Base-by-base conservation (phyloP, 176 grass and related monocot species). In the Oryza coarctata region DNA sequence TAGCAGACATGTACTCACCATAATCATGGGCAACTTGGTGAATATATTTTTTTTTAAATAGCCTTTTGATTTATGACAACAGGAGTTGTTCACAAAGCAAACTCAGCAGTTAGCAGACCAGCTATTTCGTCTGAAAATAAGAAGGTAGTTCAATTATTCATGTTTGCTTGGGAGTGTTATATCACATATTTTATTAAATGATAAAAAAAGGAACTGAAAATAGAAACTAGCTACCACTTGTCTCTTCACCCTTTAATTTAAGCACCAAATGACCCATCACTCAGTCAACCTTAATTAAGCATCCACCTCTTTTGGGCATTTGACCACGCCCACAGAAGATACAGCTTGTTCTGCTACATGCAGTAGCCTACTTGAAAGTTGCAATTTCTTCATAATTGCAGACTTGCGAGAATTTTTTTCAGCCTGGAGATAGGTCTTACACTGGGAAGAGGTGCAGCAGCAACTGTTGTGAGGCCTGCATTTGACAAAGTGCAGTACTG, bases 401-500 rank as follows among this genome's bases (percentile, higher is more conserved):
- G 18, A 22, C 20, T 35, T 34, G 7, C 32, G 32, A n/a, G 65
- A 22, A 35, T 68, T 36, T 35, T n/a, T 14, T 36, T 12, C 65
- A 11, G 18, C 65, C 36, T 68, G 65, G 65, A 68, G 32, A 68
- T 68, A 68, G 17, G 64, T 20, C 30, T 66, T 68, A 68, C 33
- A 12, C 22, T 66, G 29, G 64, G 64, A 34, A 66, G 64, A 66
- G 65, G 65, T 38, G 65, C 65, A 68, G 65, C 65, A 68, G 32
- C 20, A 38, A 68, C 65, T 35, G 18, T 68, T 68, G 65, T 68
- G 65, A 68, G 11, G 20, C 65, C 65, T 68, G 65, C 65, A 68
- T 68, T 68, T 68, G 65, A 68, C 65, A 68, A 36, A 68, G 32
- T 68, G 65, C 65, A 68, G 32, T 76, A 76, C 55, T 76, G 73